These are phyloP conservation scores for Sporobolomyces roseus DNA, from an alignment of 768 basidiomycete species.

Conservation along the genomic window DNA sequence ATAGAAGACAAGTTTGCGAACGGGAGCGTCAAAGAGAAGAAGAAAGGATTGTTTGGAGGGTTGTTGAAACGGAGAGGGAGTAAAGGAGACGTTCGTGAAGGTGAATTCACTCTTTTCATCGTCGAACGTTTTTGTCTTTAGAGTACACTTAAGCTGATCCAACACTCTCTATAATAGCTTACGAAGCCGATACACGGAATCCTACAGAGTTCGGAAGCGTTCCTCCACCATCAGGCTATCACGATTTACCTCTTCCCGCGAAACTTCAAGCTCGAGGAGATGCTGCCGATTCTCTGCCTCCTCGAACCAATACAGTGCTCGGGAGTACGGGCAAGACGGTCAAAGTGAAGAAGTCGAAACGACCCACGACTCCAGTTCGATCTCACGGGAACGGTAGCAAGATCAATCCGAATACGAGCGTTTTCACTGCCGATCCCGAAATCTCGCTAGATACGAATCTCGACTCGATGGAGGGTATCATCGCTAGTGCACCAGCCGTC, in stretches of 20 bases:
- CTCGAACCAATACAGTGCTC: neutral
- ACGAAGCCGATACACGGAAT: constrained; percentile 16
- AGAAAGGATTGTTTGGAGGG: constrained; percentile 25
- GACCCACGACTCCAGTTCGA: constrained; percentile 19
- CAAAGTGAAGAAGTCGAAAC: constrained; percentile 20
- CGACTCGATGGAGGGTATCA: constrained; percentile 75
- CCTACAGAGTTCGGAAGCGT: neutral
- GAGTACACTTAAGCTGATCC: no score
- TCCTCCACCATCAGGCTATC: constrained; percentile 13
- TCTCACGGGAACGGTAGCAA: no score
- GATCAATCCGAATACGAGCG: neutral
- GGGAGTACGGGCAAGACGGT: no score
- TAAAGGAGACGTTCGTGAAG: constrained; percentile 14
- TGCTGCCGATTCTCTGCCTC: constrained; percentile 12
- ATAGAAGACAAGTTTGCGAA: neutral
- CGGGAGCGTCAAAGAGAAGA: constrained; percentile 19
- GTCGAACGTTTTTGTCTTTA: neutral
- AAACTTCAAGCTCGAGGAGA: constrained; percentile 42
- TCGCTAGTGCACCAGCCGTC: constrained; percentile 51
- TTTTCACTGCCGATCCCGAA: constrained; percentile 26
- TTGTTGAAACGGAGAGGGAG: constrained; percentile 29
- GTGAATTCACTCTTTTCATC: neutral
- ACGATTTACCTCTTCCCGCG: constrained; percentile 25
- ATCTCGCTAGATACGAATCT: constrained; percentile 65
- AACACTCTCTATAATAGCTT: neutral